Conservation (phyloP, 148 eudicot genomes). For the Vaccinium macrocarpon region DNA sequence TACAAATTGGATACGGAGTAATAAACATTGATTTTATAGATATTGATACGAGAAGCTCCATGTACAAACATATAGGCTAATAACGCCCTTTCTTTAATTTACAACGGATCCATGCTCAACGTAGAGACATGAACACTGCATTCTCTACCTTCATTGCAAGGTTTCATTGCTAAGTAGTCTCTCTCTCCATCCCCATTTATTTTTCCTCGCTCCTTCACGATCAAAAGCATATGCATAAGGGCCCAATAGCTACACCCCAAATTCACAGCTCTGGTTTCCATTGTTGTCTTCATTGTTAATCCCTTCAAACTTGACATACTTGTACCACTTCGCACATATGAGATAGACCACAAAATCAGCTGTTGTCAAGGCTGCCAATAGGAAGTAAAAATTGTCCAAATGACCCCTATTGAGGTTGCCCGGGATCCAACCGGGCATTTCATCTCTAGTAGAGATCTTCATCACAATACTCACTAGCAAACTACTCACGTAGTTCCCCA, state of each 20-base stretch:
- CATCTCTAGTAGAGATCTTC: slow-evolving; percentile 40
- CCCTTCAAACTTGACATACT: slow-evolving; percentile 39
- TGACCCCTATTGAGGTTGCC: slow-evolving; percentile 65
- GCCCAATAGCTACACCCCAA: slow-evolving; percentile 1
- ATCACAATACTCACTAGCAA: slow-evolving; percentile 53
- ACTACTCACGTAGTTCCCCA: slow-evolving; percentile 67
- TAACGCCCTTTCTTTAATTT: background rate
- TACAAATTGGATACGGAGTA: background rate
- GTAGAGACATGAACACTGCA: background rate
- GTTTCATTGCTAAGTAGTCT: background rate
- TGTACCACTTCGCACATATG: slow-evolving; percentile 51
- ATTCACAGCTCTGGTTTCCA: background rate
- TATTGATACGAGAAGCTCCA: background rate
- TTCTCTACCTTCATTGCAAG: slow-evolving; percentile 13
- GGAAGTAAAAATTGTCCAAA: slow-evolving; percentile 55
- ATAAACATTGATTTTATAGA: background rate
- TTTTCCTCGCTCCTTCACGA: background rate
- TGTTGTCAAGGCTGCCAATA: slow-evolving; percentile 46
- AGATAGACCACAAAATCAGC: slow-evolving; percentile 50
- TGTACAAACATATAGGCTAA: background rate
- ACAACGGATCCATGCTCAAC: slow-evolving; percentile 4
- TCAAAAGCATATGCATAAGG: background rate
- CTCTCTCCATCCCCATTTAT: background rate
- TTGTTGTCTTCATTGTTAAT: background rate
- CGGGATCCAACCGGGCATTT: slow-evolving; percentile 69